Evolutionary conservation across 2,329 filamentous ascomycete species (phyloP), one percentile per base, ranked within the genome.

Genomic region (Ramularia collo-cygni): DNA sequence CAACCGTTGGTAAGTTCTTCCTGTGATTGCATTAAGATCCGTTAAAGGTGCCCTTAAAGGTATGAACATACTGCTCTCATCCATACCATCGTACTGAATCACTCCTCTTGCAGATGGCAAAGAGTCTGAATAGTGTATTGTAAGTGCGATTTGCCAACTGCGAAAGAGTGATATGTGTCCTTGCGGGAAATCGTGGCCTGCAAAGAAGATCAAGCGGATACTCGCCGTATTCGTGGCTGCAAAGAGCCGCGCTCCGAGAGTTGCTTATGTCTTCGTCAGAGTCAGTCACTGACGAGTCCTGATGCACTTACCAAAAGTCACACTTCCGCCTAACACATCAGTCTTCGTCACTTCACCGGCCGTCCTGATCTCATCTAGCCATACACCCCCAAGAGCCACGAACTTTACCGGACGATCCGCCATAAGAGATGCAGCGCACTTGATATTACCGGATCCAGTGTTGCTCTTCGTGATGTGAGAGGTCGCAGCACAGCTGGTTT

Each of bases 291-390:
- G 24, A 5, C 1, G 37, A 31, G 15, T 24, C 18, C n/a, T 28
- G 8, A 21, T 24, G 21, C 2, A 10, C 42, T 30, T 41, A 46
- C 44, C 43, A 33, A 48, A 56, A 7, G 50, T 46, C 9, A 55
- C 46, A 5, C 50, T 52, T n/a, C 56, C 53, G 14, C 54, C 54
- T 2, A 52, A 37, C 4, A 56, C 41, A 33, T 54, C 44, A 8
- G 35, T 14, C 15, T 45, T 34, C 8, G 43, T 33, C 6, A 36
- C 34, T 16, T 47, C 13, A 30, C 42, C 49, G 4, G 33, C 40
- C 8, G 37, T 44, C 15, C 46, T 44, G 8, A 58, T 57, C 30
- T 56, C 54, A 34, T 58, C 55, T 1, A 58, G 48, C 55, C 55
- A 58, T 10, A 57, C 50, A n/a, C 55, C 55, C 10, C 51, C 51